A percentile compares a stretch with the other conserved stretches of the same genome.
phyloP scores from a whole-genome alignment of 345 rosid species.

The Eucalyptus sideroxylon region DNA sequence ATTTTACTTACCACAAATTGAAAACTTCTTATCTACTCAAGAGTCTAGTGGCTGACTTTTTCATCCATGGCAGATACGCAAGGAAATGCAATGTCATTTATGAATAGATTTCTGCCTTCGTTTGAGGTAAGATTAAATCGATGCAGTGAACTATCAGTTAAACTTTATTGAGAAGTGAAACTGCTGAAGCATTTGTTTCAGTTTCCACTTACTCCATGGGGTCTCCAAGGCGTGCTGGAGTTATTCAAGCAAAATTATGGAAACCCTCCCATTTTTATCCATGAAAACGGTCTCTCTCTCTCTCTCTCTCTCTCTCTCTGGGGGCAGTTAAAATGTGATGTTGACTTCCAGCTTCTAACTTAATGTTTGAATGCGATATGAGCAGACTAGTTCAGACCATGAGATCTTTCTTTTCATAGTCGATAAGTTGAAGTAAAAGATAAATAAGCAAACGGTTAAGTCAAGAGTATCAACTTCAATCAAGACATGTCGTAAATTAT shows the following conservation, averaged over 20 bases:
- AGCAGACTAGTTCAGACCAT: not conserved
- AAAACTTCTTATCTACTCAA: not conserved
- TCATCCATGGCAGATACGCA: not conserved
- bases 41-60: not conserved
- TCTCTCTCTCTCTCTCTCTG: not conserved
- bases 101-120: not conserved
- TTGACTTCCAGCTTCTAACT: not conserved
- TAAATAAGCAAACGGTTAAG: not conserved
- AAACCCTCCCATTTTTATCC: constrained; percentile 2
- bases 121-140: not conserved
- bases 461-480: not conserved
- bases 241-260: constrained; percentile 5
- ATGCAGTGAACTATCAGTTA: not conserved
- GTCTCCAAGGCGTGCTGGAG: constrained; percentile 1
- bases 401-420: not conserved
- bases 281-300: constrained; percentile 5
- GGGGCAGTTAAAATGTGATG: not conserved
- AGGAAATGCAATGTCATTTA: not conserved
- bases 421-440: not conserved
- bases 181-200: not conserved
- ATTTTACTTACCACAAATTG: not conserved
- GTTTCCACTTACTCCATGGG: constrained; percentile 5
- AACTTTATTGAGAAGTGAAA: not conserved
- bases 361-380: not conserved
- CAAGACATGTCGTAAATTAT: not conserved